Percentiles rank a stretch among this genome's conserved stretches.
Conservation (phyloP, 1,284 basidiomycete genomes). For the Microbotryum violaceum region DNA sequence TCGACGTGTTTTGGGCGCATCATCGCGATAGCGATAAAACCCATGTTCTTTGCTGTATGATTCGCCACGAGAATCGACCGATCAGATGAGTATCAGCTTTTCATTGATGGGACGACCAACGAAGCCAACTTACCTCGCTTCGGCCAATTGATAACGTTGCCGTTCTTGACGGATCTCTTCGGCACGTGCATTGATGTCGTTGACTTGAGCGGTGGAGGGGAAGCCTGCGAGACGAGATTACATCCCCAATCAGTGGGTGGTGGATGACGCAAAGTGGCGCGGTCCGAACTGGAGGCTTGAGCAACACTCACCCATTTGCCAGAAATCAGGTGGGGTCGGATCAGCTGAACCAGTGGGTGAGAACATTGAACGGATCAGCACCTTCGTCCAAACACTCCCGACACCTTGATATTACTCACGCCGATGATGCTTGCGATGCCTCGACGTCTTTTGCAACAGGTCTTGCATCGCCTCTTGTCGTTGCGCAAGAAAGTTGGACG, state of each 20-base stretch:
- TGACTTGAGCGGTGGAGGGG: conserved; percentile 70
- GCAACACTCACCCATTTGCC: conserved; percentile 43
- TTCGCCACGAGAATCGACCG: no score
- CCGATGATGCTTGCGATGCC: conserved; percentile 15
- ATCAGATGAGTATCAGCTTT: no score
- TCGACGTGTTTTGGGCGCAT: background rate
- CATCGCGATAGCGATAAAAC: conserved; percentile 9
- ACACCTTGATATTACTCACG: conserved; percentile 10
- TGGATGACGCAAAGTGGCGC: background rate
- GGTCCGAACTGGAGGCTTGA: background rate
- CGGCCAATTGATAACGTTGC: conserved; percentile 50
- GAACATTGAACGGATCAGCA: conserved; percentile 58
- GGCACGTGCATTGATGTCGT: conserved; percentile 63
- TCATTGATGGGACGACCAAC: background rate
- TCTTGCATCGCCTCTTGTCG: conserved; percentile 4
- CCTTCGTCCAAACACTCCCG: conserved; percentile 22
- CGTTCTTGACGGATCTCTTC: conserved; percentile 61
- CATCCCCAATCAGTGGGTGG: background rate
- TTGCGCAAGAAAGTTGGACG: conserved; percentile 7
- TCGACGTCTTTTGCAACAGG: conserved; percentile 8
- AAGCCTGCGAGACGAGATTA: conserved; percentile 49
- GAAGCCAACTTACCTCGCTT: conserved; percentile 47
- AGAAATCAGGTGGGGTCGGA: conserved; percentile 73
- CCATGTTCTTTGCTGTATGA: conserved; percentile 1
- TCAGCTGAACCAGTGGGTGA: conserved; percentile 61